Evolutionary conservation across 2,329 filamentous ascomycete genomes (phyloP).

Genomic region (Alternaria arbusti): DNA sequence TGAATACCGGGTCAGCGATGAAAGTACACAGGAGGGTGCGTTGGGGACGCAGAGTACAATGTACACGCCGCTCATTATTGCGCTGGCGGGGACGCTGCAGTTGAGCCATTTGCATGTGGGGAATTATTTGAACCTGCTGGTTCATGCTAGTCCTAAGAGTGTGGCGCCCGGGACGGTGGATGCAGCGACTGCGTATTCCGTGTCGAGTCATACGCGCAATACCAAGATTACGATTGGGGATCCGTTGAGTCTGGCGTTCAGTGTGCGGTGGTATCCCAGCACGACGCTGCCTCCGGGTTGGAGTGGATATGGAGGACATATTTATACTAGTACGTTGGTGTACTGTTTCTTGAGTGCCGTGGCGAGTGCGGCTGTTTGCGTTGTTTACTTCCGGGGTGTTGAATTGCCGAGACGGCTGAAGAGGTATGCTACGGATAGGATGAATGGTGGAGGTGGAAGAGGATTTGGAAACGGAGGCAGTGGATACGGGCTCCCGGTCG

Average conservation of each 20-base stretch:
- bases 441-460: conserved; percentile 45
- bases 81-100: conserved; percentile 87
- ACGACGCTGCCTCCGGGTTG: conserved; percentile 68
- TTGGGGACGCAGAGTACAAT: conserved; percentile 41
- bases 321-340: conserved; percentile 57
- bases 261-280: conserved; percentile 85
- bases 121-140: conserved; percentile 85
- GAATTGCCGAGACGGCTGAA: conserved; percentile 59
- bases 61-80: conserved; percentile 86
- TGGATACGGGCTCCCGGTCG: conserved; percentile 41
- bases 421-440: conserved; percentile 63
- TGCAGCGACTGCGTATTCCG: conserved; percentile 85
- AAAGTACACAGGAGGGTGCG: conserved; percentile 50
- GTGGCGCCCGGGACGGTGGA: conserved; percentile 76
- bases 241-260: conserved; percentile 77
- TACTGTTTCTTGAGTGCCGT: conserved; percentile 58
- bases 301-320: conserved; percentile 59
- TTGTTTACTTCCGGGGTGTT: conserved; percentile 62
- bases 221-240: conserved; percentile 85
- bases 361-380: conserved; percentile 57
- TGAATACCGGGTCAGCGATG: conserved; percentile 41
- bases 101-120: conserved; percentile 84
- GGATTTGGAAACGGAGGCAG: conserved; percentile 42
- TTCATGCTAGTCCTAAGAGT: conserved; percentile 68
- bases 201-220: conserved; percentile 66